phyloP scores from a whole-genome alignment of 2,329 filamentous ascomycete species.

The Penicillium sp. region DNA sequence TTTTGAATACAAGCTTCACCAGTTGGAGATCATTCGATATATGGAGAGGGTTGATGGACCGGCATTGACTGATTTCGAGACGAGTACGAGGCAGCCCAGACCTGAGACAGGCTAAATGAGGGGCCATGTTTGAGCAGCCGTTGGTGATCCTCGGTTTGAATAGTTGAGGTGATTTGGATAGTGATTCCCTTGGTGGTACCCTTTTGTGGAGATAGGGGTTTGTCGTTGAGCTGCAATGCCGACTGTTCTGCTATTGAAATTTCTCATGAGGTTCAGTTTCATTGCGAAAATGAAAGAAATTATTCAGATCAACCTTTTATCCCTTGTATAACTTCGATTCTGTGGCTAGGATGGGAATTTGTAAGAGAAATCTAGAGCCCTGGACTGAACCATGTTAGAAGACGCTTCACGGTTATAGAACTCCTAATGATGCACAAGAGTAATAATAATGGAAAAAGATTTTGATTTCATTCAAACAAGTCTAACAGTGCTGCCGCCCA shows the following conservation, averaged over 20 bases:
- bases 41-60: conserved; percentile 1
- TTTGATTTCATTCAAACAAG: not conserved
- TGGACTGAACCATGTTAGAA: not conserved
- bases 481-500: conserved; percentile 15
- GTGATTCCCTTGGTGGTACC: not conserved
- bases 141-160: not conserved
- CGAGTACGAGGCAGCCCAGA: not conserved
- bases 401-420: not conserved
- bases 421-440: not conserved
- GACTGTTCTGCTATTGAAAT: not conserved
- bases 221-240: not conserved
- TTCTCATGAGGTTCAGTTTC: not conserved
- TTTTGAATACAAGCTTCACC: conserved; percentile 10
- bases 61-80: conserved; percentile 6
- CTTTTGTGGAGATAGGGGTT: not conserved
- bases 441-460: not conserved
- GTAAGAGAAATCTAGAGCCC: not conserved
- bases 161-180: not conserved
- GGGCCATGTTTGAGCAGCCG: not conserved
- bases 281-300: not conserved
- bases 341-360: no score
- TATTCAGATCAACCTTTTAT: not conserved
- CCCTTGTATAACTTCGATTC: not conserved
- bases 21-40: conserved; percentile 7
- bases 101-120: not conserved